phyloP scores from a whole-genome alignment of 1,284 basidiomycete species.

The Veloporphyrellus conicus region DNA sequence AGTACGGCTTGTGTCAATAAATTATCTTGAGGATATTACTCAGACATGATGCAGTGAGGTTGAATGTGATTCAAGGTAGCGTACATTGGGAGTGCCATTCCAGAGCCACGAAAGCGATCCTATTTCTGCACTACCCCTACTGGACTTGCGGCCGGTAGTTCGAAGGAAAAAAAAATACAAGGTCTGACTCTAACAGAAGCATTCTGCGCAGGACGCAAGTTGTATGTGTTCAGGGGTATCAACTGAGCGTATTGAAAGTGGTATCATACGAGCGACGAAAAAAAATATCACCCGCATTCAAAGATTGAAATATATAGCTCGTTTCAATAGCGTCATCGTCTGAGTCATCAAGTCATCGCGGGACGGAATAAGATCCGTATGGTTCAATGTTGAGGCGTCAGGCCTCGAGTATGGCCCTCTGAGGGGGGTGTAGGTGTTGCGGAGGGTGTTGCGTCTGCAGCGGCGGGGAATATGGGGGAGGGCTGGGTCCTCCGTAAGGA shows the following conservation, averaged over 20 bases:
- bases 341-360: neutral
- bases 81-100: neutral
- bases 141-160: neutral
- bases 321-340: neutral
- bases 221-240: conserved; percentile 10
- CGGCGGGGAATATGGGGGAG: conserved; percentile 11
- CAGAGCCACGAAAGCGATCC: neutral
- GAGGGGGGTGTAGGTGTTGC: neutral
- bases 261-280: conserved; percentile 5
- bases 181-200: neutral
- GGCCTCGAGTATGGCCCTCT: conserved; percentile 2
- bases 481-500: conserved; percentile 16
- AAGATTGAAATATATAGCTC: neutral
- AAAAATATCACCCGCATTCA: neutral
- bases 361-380: neutral
- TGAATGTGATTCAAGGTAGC: neutral
- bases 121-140: neutral
- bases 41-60: too few species aligned
- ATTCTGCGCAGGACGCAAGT: neutral
- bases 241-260: neutral
- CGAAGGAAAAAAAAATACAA: neutral
- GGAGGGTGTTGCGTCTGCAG: neutral
- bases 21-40: neutral
- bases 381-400: neutral
- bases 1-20: neutral